These are phyloP conservation scores for Spathaspora boniae DNA, from an alignment of 805 yeast genomes.

Conservation along the genomic window DNA sequence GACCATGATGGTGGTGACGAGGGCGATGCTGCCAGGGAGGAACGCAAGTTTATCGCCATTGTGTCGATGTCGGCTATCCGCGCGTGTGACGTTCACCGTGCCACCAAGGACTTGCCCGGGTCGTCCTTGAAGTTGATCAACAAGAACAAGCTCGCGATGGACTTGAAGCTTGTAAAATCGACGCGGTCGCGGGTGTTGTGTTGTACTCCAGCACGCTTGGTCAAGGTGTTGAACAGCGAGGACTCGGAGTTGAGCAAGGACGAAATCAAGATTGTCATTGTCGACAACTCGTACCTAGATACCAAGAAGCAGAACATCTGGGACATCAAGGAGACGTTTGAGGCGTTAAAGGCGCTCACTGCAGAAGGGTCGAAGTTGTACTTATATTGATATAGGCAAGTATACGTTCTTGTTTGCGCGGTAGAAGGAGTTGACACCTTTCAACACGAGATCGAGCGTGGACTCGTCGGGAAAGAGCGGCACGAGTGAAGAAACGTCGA, in stretches of 20 bases:
- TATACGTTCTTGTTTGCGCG: slow-evolving; percentile 22
- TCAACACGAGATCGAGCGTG: slow-evolving; percentile 6
- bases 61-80: slow-evolving; percentile 77
- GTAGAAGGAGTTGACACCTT: slow-evolving; percentile 26
- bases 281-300: slow-evolving; percentile 63
- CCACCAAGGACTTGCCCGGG: slow-evolving; percentile 44
- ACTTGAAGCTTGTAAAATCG: slow-evolving; percentile 43
- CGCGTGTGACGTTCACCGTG: slow-evolving; percentile 80
- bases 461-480: slow-evolving; percentile 6
- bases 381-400: slow-evolving; percentile 37
- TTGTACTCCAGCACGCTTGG: slow-evolving; percentile 61
- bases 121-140: slow-evolving; percentile 69
- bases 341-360: slow-evolving; percentile 39
- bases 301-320: slow-evolving; percentile 56
- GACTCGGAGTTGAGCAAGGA: slow-evolving; percentile 36
- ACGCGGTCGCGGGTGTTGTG: slow-evolving; percentile 51
- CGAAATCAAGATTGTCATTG: slow-evolving; percentile 51
- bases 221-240: slow-evolving; percentile 44
- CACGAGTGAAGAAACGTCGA: neutral
- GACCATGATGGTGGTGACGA: slow-evolving; percentile 11
- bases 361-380: slow-evolving; percentile 47
- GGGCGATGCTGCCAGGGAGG: slow-evolving; percentile 19
- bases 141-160: slow-evolving; percentile 69
- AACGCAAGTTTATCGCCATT: slow-evolving; percentile 47
- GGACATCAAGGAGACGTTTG: slow-evolving; percentile 50